Conservation (phyloP, 2,329 filamentous ascomycete genomes). For the Pseudocercospora musae region DNA sequence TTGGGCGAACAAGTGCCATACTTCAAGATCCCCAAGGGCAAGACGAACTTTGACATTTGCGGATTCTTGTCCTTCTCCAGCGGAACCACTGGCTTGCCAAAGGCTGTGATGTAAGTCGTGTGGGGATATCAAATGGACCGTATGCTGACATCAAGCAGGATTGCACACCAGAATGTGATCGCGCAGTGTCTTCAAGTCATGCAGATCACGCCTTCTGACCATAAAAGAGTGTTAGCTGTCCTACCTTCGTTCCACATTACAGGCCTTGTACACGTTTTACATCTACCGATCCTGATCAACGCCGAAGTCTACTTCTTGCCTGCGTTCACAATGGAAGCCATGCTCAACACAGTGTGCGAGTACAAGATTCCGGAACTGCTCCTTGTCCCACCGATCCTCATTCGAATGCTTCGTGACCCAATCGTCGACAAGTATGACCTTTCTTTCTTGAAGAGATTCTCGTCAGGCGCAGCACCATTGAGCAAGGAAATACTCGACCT, state of each 20-base stretch:
- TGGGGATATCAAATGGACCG: not conserved
- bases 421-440: constrained; percentile 57
- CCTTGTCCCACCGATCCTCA: constrained; percentile 60
- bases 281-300: constrained; percentile 61
- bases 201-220: constrained; percentile 49
- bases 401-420: constrained; percentile 57
- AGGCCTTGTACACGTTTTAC: constrained; percentile 60
- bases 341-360: constrained; percentile 53
- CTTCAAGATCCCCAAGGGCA: constrained; percentile 51
- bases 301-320: constrained; percentile 65
- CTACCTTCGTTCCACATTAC: constrained; percentile 63
- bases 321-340: constrained; percentile 58
- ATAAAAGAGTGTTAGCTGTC: constrained; percentile 54
- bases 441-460: constrained; percentile 53
- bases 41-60: constrained; percentile 57
- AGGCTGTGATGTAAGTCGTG: constrained; percentile 38
- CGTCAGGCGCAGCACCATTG: constrained; percentile 59
- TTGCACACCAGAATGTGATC: constrained; percentile 54
- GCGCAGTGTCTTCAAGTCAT: constrained; percentile 61
- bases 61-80: constrained; percentile 51
- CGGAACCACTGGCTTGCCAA: constrained; percentile 51
- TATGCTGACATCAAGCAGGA: constrained; percentile 38
- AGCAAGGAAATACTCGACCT: constrained; percentile 56
- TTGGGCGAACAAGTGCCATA: constrained; percentile 44
- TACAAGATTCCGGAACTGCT: constrained; percentile 56